Evolutionary conservation across 495 filamentous ascomycete species (phyloP), one percentile per base, ranked within the genome.

Genomic region (Halenospora varia): DNA sequence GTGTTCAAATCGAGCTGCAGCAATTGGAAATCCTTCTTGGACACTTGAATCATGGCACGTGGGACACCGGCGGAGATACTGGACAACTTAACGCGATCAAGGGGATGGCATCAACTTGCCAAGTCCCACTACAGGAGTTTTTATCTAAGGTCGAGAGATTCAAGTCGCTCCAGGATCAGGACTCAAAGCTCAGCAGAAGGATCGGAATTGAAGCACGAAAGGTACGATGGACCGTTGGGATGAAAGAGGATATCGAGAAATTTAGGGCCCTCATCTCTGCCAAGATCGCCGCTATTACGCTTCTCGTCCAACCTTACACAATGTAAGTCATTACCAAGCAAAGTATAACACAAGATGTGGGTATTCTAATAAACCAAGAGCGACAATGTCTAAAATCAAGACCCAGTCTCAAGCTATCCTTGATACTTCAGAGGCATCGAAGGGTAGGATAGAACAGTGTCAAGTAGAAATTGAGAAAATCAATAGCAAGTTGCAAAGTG

Each of bases 51-150:
- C 40, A 17, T 20, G 59, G 61, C 0, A 45, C 65, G 0, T 55
- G 68, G 56, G 65, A 68, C 18, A 60, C 54, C 10, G 56, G 66
- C 41, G 63, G 61, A 44, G 66, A 68, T 56, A 15, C 61, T 10
- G 47, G 44, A 46, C 59, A 69, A 61, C 57, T 68, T 2, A 69
- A 71, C 46, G 65, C 68, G 3, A 66, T 71, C 40, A 62, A 66
- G n/a, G 65, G 65, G 10, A 67, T 68, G 60, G 67, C 67, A 9
- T 55, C 68, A 15, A 62, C 67, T 10, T 68, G 62, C 54, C 54
- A 60, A 22, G 24, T 65, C 10, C 63, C 65, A 6, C 51, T 71
- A 25, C 59, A 46, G 55, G 67, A 68, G 3, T 70, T 71, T 48
- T 48, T 66, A 46, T 23, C 13, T 2, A 66, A 64, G 44, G 45